phyloP scores from a whole-genome alignment of 2,329 filamentous ascomycete genomes.

The Blastomyces emzantsi region DNA sequence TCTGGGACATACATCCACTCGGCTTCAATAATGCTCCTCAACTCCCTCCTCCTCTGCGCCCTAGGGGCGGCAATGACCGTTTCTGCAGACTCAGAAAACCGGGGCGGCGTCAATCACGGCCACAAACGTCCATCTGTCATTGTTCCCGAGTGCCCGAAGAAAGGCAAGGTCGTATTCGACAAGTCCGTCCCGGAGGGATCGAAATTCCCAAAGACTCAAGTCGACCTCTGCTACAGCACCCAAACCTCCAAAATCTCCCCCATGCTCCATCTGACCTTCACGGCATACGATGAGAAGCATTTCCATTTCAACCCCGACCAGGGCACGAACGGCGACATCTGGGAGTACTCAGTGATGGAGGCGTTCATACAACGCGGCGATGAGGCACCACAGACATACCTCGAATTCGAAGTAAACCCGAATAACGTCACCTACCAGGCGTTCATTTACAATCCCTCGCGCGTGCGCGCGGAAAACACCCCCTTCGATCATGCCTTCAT shows the following conservation, averaged over 20 bases:
- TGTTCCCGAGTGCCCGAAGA: constrained; percentile 13
- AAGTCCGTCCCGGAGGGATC: constrained; percentile 37
- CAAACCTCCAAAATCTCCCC: constrained; percentile 12
- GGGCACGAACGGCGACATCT: constrained; percentile 42
- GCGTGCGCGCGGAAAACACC: constrained; percentile 34
- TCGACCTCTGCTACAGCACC: constrained; percentile 41
- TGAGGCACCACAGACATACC: constrained; percentile 41
- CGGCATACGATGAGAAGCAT: constrained; percentile 39
- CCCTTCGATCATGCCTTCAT: constrained; percentile 41
- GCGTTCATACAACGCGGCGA: constrained; percentile 41
- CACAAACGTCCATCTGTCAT: neutral
- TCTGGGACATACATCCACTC: neutral
- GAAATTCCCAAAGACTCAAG: constrained; percentile 38
- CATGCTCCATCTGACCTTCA: constrained; percentile 36
- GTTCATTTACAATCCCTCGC: constrained; percentile 45
- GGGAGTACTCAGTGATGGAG: constrained; percentile 45
- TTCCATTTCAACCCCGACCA: constrained; percentile 37
- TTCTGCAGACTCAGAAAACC: neutral
- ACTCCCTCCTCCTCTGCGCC: constrained; percentile 8
- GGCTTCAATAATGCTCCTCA: constrained; percentile 14
- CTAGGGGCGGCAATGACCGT: constrained; percentile 8
- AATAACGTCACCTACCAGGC: constrained; percentile 46
- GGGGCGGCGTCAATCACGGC: neutral
- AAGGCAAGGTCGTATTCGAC: constrained; percentile 16
- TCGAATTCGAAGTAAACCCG: constrained; percentile 45